These are phyloP conservation scores for Hawksworthiomyces lignivorus DNA, from an alignment of 2,329 filamentous ascomycete genomes.

Conservation along the genomic window DNA sequence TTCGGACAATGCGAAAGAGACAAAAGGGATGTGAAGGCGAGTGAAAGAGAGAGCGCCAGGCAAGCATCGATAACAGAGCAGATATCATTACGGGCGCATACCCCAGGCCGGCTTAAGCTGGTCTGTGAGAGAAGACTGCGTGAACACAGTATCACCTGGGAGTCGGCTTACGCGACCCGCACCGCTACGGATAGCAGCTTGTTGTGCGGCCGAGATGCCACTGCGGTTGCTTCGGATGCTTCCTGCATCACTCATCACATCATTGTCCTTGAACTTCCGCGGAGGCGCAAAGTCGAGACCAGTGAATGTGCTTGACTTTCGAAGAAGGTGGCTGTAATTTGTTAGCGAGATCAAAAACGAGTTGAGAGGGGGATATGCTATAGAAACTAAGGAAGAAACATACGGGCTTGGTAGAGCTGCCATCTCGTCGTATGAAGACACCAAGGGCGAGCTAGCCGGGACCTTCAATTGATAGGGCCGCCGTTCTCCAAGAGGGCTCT, in stretches of 20 bases:
- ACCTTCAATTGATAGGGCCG: constrained; percentile 68
- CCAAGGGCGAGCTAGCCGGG: constrained; percentile 68
- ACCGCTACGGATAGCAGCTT: constrained; percentile 67
- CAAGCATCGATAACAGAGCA: no score
- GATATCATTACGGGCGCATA: constrained; percentile 33
- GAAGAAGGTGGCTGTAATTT: constrained; percentile 53
- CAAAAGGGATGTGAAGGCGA: neutral
- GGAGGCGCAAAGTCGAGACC: constrained; percentile 74
- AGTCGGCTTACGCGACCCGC: constrained; percentile 82
- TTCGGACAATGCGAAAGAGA: no score
- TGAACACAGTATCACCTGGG: constrained; percentile 74
- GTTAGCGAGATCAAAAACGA: neutral
- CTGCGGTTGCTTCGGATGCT: constrained; percentile 67
- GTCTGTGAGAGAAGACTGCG: constrained; percentile 56
- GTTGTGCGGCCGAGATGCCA: constrained; percentile 64
- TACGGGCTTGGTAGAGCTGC: constrained; percentile 81
- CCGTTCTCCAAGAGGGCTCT: constrained; percentile 56
- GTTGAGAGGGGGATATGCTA: no score
- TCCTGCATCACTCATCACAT: constrained; percentile 56
- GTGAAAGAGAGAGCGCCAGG: no score
- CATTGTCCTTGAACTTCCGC: constrained; percentile 59
- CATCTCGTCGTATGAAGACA: constrained; percentile 80
- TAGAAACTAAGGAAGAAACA: constrained; percentile 36
- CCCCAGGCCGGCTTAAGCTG: constrained; percentile 53
- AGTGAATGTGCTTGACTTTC: constrained; percentile 73